Base-by-base conservation (phyloP, 2,329 filamentous ascomycete species). In the Cadophora malorum region DNA sequence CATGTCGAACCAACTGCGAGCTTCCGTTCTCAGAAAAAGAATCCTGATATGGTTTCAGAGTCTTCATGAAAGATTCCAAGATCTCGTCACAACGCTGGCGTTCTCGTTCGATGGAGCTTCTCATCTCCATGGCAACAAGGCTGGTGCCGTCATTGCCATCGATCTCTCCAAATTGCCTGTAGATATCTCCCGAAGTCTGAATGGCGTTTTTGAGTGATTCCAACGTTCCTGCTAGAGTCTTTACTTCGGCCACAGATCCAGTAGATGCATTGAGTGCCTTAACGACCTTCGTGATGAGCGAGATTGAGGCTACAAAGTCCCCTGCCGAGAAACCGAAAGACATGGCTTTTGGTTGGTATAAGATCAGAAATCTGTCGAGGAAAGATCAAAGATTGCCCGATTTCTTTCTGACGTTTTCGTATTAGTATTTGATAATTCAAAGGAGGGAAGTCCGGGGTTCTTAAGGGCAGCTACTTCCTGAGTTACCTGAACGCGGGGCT, bases 271-370 rank as follows among this genome's bases (percentile, higher is more conserved):
- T 41, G 35, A 60, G 35, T 12, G 56, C 56, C 23, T n/a, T 4
- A 9, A 60, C 16, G 14, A 60, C n/a, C 33, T 60, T 25, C n/a
- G 9, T 21, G 19, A 60, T 41, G 9, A 60, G 35, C 35, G 10
- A 25, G 7, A 45, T 25, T 16, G 35, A 60, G 14, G 56, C 56
- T n/a, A 47, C 25, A 25, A 60, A 60, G 41, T 60, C 56, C 9
- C 56, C 56, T 4, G 41, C 56, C 31, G 56, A 60, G 12, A 60
- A 60, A 1, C 56, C 56, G 23, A 60, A 60, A 21, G 56, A 52
- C 49, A 52, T 52, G 49, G 23, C 23, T 52, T 12, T 23, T 21
- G 21, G 12, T 12, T 52, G 8, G 35, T 38, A 38, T 3, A 28
- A 5, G 28, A 28, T 28, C 28, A 3, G n/a, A n/a, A n/a, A n/a